phyloP scores from a whole-genome alignment of 163 green algal species.

The Scenedesmus sp. region DNA sequence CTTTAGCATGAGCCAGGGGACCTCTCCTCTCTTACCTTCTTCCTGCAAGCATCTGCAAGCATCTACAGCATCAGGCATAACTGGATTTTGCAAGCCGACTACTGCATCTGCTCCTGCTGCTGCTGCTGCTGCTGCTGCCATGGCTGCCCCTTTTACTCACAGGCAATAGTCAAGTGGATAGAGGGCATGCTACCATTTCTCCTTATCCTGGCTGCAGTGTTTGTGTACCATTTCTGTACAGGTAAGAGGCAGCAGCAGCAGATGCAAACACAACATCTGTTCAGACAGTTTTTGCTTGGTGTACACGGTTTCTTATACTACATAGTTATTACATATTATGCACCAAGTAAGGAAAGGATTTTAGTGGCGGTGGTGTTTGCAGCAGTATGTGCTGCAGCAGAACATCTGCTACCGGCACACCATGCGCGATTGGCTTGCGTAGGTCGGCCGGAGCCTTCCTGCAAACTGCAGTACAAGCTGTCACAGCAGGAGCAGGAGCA shows the following conservation, averaged over 20 bases:
- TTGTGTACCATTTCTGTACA: slow-evolving; percentile 49
- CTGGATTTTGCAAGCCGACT: background rate
- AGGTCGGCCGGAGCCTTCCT: too few relatives aligned
- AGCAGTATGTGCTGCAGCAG: background rate
- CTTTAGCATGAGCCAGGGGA: too few relatives aligned
- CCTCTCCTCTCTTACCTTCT: too few relatives aligned
- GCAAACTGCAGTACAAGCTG: background rate
- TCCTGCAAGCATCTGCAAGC: too few relatives aligned
- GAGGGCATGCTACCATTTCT: slow-evolving; percentile 52
- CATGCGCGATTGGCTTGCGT: too few relatives aligned
- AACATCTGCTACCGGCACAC: background rate
- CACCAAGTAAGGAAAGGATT: background rate
- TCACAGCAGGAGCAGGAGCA: background rate
- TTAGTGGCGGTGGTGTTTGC: too few relatives aligned
- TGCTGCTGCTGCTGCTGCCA: background rate
- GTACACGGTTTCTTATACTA: too few relatives aligned
- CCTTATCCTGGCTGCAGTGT: slow-evolving; percentile 42
- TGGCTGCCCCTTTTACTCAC: background rate
- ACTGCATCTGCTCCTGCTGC: background rate
- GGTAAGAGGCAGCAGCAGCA: background rate
- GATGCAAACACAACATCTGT: too few relatives aligned
- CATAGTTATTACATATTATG: too few relatives aligned
- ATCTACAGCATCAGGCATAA: background rate
- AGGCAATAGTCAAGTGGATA: slow-evolving; percentile 55
- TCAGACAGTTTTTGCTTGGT: too few relatives aligned